Evolutionary conservation across 768 basidiomycete species (phyloP), one percentile per base, ranked within the genome.

Genomic region (Candolleomyces aberdarensis): DNA sequence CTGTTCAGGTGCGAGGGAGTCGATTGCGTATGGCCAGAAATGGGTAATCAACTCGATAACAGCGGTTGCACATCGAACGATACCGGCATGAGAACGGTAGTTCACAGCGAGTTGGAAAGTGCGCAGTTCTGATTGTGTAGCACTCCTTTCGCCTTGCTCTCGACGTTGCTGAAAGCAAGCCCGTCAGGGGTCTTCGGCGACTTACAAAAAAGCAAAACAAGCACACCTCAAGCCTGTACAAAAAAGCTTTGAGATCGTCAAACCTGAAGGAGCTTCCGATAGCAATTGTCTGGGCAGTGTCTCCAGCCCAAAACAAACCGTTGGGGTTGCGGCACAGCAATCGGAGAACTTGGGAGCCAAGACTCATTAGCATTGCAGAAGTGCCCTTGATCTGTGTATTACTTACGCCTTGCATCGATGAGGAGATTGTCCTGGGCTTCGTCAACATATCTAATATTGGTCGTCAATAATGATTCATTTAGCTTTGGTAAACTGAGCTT

Each of bases 241-340:
- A 62, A 62, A 88, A 89, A 0, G 89, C 82, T 67, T 85, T 90
- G 52, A 92, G 67, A 47, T 90, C 87, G 58, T 87, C 74, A 67
- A 92, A 92, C 10, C 85, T 75, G 64, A 92, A 92, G 0, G 87
- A 80, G 63, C 86, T 88, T 1, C 89, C 90, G 0, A 83, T 80
- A 0, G 87, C 84, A 43, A 92, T 91, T 0, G 89, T 88, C 63
- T 92, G 90, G 0, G 90, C 88, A 0, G 90, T 91, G 66, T 92
- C 90, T 0, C 91, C 90, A 1, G 88, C 89, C 87, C 88, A 91
- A 63, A 91, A 87, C 20, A 90, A 71, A 0, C 89, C 89, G 53
- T 87, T 74, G 0, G 83, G 79, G 65, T 89, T 89, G 11, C 70
- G 70, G 62, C 87, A 90, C 15, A 91, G 67, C 0, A 75, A 75